These are phyloP conservation scores for Tetratostichococcus sp. DNA, from an alignment of 139 green algal species.

Conservation along the genomic window DNA sequence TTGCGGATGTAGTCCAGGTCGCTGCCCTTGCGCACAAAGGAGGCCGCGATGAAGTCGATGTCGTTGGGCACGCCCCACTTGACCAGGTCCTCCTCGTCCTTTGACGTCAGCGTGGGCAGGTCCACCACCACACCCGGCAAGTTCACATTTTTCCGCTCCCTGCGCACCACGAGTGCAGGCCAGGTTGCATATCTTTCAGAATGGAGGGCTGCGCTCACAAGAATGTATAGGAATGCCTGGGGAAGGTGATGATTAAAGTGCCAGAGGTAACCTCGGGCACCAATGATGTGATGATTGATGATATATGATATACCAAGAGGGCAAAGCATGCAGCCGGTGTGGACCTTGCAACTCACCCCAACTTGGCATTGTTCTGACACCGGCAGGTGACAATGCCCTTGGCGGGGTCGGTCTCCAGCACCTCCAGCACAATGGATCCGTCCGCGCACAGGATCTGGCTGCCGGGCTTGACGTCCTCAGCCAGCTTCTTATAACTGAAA, in stretches of 20 bases:
- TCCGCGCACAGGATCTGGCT: conserved; percentile 89
- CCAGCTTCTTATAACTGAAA: conserved; percentile 82
- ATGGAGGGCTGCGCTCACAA: no score
- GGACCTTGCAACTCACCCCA: conserved; percentile 79
- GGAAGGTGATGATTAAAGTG: no score
- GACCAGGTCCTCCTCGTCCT: conserved; percentile 91
- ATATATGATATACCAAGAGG: no score
- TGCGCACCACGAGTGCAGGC: no score
- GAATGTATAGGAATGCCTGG: no score
- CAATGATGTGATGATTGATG: no score
- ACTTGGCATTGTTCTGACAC: conserved; percentile 91
- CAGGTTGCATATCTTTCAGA: no score
- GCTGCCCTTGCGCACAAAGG: conserved; percentile 94
- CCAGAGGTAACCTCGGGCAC: not conserved
- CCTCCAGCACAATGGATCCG: conserved; percentile 92
- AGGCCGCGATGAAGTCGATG: conserved; percentile 98
- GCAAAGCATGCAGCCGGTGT: no score
- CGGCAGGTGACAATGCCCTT: conserved; percentile 67
- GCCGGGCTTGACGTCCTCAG: conserved; percentile 79
- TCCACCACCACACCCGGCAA: conserved; percentile 95
- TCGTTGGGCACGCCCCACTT: conserved; percentile 95
- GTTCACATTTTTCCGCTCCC: conserved; percentile 98
- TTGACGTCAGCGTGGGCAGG: conserved; percentile 93
- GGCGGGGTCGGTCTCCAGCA: conserved; percentile 72
- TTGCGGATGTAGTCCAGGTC: conserved; percentile 88